phyloP scores from a whole-genome alignment of 2,329 filamentous ascomycete genomes.

The Beauveria sp. region DNA sequence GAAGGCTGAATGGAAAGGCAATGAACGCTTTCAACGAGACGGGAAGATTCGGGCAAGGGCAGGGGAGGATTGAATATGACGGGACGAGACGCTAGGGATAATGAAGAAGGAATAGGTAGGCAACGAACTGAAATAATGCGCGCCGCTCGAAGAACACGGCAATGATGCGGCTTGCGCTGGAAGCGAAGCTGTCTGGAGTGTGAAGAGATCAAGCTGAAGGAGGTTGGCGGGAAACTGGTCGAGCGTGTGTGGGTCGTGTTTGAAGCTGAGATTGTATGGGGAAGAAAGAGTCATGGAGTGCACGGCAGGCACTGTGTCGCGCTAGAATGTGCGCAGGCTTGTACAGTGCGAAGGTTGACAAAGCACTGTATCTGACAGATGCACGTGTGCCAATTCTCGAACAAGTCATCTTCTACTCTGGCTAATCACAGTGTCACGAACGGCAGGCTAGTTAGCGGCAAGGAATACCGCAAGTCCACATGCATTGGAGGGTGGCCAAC shows the following conservation, averaged over 20 bases:
- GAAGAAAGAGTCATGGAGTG: background rate
- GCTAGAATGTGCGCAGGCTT: no score
- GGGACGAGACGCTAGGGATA: background rate
- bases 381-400: no score
- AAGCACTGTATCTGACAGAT: background rate
- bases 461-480: no score
- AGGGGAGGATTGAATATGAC: conserved; percentile 6
- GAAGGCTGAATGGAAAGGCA: background rate
- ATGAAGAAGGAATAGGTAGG: background rate
- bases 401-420: no score
- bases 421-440: no score
- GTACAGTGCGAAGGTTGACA: background rate
- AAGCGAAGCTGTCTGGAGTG: conserved; percentile 1
- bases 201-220: conserved; percentile 3
- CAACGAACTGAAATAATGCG: conserved; percentile 12
- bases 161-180: conserved; percentile 8
- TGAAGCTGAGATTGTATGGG: background rate
- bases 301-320: background rate
- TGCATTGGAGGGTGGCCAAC: no score
- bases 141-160: conserved; percentile 1
- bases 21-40: background rate
- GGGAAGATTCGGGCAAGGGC: background rate
- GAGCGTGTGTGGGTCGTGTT: conserved; percentile 2
- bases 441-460: no score
- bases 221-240: conserved; percentile 7